Evolutionary conservation across 768 basidiomycete genomes (phyloP), one percentile per base, ranked within the genome.

Genomic region (Boletus barrowsii): DNA sequence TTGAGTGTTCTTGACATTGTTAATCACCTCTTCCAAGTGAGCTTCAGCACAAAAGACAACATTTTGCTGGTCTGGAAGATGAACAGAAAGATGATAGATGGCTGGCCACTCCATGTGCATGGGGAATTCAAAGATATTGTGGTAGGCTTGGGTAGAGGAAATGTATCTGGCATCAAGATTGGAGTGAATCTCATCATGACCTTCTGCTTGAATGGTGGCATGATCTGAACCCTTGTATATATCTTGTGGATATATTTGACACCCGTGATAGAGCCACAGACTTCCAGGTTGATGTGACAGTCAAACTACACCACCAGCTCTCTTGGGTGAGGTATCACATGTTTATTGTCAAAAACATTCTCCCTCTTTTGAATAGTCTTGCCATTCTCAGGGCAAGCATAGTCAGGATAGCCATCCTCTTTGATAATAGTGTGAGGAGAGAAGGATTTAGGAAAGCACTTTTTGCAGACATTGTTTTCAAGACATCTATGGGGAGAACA

Each of bases 241-340:
- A 3, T 22, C 3, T 22, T 22, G 22, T 22, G 22, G 22, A 22
- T 22, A 22, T 22, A 22, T 22, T 22, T 22, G 22, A 22, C 22
- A 22, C 2, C 22, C 3, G n/a, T 22, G 22, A 22, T 22, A 22
- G 22, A 22, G 22, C 22, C 22, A 22, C 62, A 67, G 48, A 72
- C 72, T 56, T 83, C 80, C 1, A 80, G 54, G 65, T 83, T 83
- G 59, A 81, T 79, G 51, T 83, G 79, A 55, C 78, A 79, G 50
- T 72, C 20, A 54, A 71, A 79, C 26, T 68, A 59, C 0, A 62
- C 65, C 42, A 60, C 22, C 22, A 81, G 64, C 26, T 61, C 73
- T 0, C 71, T 73, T 42, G 55, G 63, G 58, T 79, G 75, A 2
- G 76, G 75, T 4, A 82, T 74, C 14, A 82, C 68, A 69, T 72